Percentiles rank a stretch among this genome's conserved stretches.
Conservation (phyloP, 768 basidiomycete species). For the Termitomyces sp. region DNA sequence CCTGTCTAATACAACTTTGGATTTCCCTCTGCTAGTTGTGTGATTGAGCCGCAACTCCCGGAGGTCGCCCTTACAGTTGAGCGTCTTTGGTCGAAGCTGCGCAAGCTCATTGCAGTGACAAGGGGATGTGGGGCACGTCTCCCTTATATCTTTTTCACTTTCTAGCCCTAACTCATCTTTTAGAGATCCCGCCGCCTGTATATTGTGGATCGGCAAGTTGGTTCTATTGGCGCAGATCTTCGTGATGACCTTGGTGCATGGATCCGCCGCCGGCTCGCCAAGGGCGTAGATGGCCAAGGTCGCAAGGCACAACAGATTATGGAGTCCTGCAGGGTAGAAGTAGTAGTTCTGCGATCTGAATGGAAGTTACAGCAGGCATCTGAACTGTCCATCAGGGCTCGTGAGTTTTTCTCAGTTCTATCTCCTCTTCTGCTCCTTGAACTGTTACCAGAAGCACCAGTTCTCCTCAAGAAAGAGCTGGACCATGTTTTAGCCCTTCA, state of each 20-base stretch:
- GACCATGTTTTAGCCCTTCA: not conserved
- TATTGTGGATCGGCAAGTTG: not conserved
- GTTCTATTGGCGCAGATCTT: not conserved
- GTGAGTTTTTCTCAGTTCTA: not conserved
- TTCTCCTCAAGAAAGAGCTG: not conserved
- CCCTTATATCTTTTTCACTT: not conserved
- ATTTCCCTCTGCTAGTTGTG: too few species aligned
- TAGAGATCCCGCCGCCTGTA: not conserved
- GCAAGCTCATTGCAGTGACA: not conserved
- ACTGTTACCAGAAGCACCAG: slow-evolving; percentile 16
- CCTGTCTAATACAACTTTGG: too few species aligned
- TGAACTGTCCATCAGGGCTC: not conserved
- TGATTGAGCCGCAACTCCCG: too few species aligned
- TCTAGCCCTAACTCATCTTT: too few species aligned
- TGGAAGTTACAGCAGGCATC: not conserved
- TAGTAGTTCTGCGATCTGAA: not conserved
- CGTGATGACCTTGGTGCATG: not conserved
- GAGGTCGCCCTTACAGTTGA: too few species aligned
- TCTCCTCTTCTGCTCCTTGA: too few species aligned
- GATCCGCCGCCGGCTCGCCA: not conserved
- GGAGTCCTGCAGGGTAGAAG: not conserved
- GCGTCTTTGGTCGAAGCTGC: too few species aligned
- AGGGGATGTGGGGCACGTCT: too few species aligned
- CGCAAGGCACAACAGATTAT: not conserved
- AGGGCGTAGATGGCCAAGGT: not conserved